phyloP scores from a whole-genome alignment of 1,284 basidiomycete genomes.

The Dichomitus squalens region DNA sequence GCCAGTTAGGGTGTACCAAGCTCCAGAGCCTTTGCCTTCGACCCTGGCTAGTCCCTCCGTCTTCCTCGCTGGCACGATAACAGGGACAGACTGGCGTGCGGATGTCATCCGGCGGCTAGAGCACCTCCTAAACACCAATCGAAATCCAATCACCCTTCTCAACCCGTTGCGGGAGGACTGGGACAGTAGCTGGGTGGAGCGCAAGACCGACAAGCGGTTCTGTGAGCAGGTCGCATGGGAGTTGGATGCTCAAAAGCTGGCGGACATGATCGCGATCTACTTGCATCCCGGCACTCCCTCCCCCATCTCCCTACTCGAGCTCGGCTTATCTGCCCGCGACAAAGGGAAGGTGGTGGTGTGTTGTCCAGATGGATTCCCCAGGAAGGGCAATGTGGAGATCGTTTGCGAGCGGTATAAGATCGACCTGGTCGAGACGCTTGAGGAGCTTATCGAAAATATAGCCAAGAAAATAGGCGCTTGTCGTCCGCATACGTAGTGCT shows the following conservation, averaged over 20 bases:
- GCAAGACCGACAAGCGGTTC: background rate
- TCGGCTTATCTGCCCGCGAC: background rate
- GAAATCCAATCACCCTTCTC: background rate
- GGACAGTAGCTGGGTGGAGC: background rate
- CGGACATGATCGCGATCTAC: constrained; percentile 2
- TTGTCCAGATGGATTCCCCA: background rate
- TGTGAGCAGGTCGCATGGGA: background rate
- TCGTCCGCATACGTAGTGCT: background rate
- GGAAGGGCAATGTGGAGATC: constrained; percentile 4
- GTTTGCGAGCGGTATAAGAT: background rate
- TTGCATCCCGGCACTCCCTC: background rate
- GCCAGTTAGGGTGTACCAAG: background rate
- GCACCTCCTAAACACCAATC: too few relatives aligned
- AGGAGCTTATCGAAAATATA: background rate
- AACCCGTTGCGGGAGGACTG: constrained; percentile 1
- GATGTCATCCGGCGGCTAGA: background rate
- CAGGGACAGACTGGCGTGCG: background rate
- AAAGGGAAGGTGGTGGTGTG: background rate
- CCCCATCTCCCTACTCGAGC: background rate
- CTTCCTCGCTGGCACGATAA: background rate
- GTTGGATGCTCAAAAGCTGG: background rate
- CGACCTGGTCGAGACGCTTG: background rate
- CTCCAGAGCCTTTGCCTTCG: background rate
- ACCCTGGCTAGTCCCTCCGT: background rate
- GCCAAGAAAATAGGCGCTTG: background rate